Conservation (phyloP, 2,329 filamentous ascomycete species). For the Boeremia lycopersici region DNA sequence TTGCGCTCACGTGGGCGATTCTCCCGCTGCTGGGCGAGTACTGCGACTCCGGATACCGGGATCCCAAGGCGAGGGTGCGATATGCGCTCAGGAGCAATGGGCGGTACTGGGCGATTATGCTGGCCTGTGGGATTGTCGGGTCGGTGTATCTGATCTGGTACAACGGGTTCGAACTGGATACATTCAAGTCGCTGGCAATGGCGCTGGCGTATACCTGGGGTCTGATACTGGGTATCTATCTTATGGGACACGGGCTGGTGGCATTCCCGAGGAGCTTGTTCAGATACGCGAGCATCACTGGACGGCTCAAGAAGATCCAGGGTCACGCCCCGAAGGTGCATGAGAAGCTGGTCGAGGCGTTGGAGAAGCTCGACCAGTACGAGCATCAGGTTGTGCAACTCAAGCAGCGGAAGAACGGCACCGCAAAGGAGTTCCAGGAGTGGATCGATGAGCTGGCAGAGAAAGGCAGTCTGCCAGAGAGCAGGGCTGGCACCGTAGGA, state of each 20-base stretch:
- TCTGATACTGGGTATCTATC: slow-evolving; percentile 86
- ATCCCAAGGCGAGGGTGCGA: slow-evolving; percentile 77
- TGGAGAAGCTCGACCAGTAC: slow-evolving; percentile 77
- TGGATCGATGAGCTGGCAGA: slow-evolving; percentile 97
- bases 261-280: slow-evolving; percentile 84
- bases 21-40: slow-evolving; percentile 94
- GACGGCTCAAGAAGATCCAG: slow-evolving; percentile 76
- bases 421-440: slow-evolving; percentile 76
- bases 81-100: slow-evolving; percentile 89
- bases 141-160: slow-evolving; percentile 83
- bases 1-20: slow-evolving; percentile 92
- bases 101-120: slow-evolving; percentile 82
- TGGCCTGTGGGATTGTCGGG: slow-evolving; percentile 72
- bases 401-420: slow-evolving; percentile 78
- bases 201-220: slow-evolving; percentile 95
- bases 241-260: slow-evolving; percentile 97
- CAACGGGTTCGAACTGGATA: slow-evolving; percentile 73
- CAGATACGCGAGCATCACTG: slow-evolving; percentile 77
- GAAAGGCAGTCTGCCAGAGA: slow-evolving; percentile 71
- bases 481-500: slow-evolving; percentile 42
- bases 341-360: slow-evolving; percentile 85
- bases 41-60: slow-evolving; percentile 89
- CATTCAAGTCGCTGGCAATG: slow-evolving; percentile 86
- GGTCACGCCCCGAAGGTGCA: slow-evolving; percentile 78
- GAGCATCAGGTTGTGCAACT: slow-evolving; percentile 82